Base-by-base conservation (phyloP, 192 early-diverging fungal genomes). In the Backusella psychrophila region DNA sequence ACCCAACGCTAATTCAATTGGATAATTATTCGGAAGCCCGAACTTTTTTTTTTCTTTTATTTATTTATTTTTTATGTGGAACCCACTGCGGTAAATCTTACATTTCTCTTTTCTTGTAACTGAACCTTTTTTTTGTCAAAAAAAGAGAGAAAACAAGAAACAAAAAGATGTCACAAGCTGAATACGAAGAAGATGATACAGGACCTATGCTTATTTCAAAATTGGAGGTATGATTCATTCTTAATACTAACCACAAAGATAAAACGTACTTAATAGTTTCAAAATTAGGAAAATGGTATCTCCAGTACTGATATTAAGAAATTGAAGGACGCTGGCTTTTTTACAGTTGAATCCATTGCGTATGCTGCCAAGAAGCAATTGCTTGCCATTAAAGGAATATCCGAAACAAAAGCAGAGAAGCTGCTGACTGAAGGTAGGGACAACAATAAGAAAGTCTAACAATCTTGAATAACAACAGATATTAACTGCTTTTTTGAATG, bases 371-470 rank as follows among this genome's bases (percentile, higher is more conserved):
- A 93, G 81, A 97, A 97, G 84, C 77, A 84, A 63, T 82, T 98
- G 23, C 81, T 97, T 31, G 82, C 86, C 6, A 93, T 99, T 83
- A 99, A 99, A 80, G 97, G 97, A 41, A 93, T 98, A 75, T 95
- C 96, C 0, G 97, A 99, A 76, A 90, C 90, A 52, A 99, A 99
- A 78, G 97, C 93, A 31, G 97, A 99, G 79, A 98, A 98, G 80
- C 92, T 99, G 34, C 77, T 97, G 19, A 78, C 87, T 35, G 97
- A 99, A 90, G 93, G 92, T 93, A 81, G 11, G 38, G 53, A 5
- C 1, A 38, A 49, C 2, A 49, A 49, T 6, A 23, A 36, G 21
- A 52, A 67, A 2, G 33, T 3, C 2, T 33, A 71, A 63, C 15
- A 23, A 34, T 70, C 1, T 46, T 66, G 52, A 69, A 41, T 38